Base-by-base conservation (phyloP, 1,139 yeast species). In the Saccharomyces uvarum region DNA sequence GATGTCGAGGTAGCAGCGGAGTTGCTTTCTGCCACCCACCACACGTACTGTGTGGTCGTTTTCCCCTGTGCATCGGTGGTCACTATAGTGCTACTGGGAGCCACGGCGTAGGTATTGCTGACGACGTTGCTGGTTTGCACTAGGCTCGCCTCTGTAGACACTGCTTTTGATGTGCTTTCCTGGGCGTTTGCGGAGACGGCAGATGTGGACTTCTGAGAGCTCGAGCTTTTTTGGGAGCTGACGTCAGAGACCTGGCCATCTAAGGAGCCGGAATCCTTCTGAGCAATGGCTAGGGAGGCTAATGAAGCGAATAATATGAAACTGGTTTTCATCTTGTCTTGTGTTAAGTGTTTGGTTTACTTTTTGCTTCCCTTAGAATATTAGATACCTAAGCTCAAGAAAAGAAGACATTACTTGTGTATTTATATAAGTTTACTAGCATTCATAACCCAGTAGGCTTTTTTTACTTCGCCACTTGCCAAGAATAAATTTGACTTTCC, bases 21-120 rank as follows among this genome's bases (percentile, higher is more conserved):
- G 16, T 54, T 44, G 9, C 54, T 48, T 24, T 51, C 48, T 4
- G 63, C 57, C n/a, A 56, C 50, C 56, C 60, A 61, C 66, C 66
- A 63, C 21, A 64, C 42, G n/a, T 55, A 54, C 52, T 60, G 53
- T 4, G 67, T 63, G 1, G 63, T 57, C 13, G 61, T 53, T 4
- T 52, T 55, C n/a, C 67, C 66, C 21, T 53, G 41, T 13, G 58
- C 57, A 49, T 63, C 62, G 2, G 67, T 65, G 49, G 63, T 58
- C 2, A 58, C 53, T n/a, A 63, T 56, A 2, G 65, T 61, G 6
- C 63, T 54, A 49, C 57, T 54, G 42, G 65, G 65, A 3, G 50
- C 54, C 11, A 53, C 60, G 1, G 63, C 65, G 49, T 53, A 61
- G n/a, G 29, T 32, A 13, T 21, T 38, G 44, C 44, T 38, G 24